A percentile compares a stretch with the other conserved stretches of the same genome.
phyloP scores from a whole-genome alignment of 2,329 filamentous ascomycete species.

The Neurospora sp. region DNA sequence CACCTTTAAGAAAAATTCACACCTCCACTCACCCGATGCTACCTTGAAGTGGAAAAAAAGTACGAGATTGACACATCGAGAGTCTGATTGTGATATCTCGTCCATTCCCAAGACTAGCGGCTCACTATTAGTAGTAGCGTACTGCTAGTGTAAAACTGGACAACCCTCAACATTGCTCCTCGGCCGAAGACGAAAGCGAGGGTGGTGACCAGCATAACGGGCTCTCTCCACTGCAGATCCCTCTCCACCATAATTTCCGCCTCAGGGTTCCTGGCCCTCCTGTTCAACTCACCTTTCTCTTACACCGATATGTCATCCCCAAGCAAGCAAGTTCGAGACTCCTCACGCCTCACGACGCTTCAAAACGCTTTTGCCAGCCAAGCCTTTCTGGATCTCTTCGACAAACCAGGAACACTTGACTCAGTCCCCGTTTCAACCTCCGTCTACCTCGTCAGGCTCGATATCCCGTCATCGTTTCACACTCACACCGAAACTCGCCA shows the following conservation, averaged over 20 bases:
- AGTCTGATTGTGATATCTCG: not conserved
- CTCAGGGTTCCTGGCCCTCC: not conserved
- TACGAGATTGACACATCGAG: not conserved
- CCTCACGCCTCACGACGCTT: not conserved
- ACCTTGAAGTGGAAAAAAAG: not conserved
- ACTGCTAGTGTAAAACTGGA: not conserved
- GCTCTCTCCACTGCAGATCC: not conserved
- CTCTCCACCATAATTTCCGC: not conserved
- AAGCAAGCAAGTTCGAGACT: not conserved
- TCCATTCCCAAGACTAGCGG: not conserved
- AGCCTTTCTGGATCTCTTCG: not conserved
- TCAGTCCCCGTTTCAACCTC: not conserved
- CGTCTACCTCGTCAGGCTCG: no score
- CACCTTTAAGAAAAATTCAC: not conserved
- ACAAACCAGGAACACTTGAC: not conserved
- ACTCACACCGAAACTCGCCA: not conserved
- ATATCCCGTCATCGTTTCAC: not conserved
- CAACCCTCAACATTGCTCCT: not conserved
- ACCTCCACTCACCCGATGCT: not conserved
- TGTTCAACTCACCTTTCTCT: not conserved
- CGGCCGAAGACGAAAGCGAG: not conserved
- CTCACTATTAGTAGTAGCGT: not conserved
- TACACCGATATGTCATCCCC: not conserved
- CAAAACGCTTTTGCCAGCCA: not conserved
- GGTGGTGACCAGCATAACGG: not conserved